Evolutionary conservation across 164 flowering plant genomes (phyloP).

Genomic region (Cinnamomum micranthum): DNA sequence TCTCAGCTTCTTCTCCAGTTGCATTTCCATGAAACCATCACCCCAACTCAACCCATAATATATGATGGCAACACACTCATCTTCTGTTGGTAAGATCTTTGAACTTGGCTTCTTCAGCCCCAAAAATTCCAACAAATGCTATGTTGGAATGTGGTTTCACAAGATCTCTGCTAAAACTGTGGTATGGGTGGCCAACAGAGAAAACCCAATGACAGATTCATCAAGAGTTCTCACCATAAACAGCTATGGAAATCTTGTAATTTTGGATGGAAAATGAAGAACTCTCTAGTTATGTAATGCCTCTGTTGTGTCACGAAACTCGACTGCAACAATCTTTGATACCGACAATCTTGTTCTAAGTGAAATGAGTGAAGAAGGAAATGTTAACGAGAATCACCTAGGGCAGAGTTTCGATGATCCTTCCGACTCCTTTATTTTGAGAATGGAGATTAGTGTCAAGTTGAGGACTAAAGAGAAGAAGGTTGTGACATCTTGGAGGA

Average conservation of each 20-base stretch:
- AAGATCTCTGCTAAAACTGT: neutral
- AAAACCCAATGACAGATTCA: neutral
- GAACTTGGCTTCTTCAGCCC: conserved; percentile 8
- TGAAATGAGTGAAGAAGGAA: neutral
- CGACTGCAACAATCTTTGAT: neutral
- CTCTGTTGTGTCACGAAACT: neutral
- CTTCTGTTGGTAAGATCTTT: neutral
- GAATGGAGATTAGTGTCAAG: conserved; percentile 34
- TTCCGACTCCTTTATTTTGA: conserved; percentile 28
- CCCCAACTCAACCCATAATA: neutral
- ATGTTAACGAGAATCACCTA: neutral
- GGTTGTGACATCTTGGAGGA: conserved; percentile 41
- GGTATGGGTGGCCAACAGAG: conserved; percentile 14
- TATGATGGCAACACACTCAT: neutral
- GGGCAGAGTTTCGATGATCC: conserved; percentile 62
- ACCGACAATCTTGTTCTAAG: conserved; percentile 6
- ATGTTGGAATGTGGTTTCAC: conserved; percentile 1
- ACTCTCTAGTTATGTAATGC: conserved; percentile 2
- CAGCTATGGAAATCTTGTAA: neutral
- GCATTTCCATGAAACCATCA: conserved; percentile 1
- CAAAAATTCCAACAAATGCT: neutral
- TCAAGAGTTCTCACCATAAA: conserved; percentile 1
- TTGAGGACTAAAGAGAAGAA: conserved; percentile 26
- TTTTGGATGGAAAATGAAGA: neutral
- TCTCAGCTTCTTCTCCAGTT: neutral